These are phyloP conservation scores for Crassisporium funariophilum DNA, from an alignment of 768 basidiomycete genomes.

Conservation along the genomic window DNA sequence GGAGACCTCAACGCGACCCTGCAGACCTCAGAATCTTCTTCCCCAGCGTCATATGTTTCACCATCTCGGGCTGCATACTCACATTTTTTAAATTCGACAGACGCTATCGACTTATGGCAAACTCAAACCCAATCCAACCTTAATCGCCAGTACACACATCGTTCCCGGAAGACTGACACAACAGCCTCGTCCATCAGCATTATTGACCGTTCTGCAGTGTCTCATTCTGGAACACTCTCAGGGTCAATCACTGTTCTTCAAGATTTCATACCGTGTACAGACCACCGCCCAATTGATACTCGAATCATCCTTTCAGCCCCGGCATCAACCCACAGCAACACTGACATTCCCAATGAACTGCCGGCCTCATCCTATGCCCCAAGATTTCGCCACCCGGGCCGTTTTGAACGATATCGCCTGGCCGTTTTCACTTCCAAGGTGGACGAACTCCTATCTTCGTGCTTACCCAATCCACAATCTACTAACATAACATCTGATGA, in stretches of 20 bases:
- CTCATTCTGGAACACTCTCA: not conserved
- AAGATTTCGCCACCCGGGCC: not conserved
- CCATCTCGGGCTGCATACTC: not conserved
- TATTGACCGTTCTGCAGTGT: not conserved
- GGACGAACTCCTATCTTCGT: too few relatives aligned
- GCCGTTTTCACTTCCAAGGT: not conserved
- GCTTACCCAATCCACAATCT: not conserved
- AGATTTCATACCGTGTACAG: not conserved
- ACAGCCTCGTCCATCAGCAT: not conserved
- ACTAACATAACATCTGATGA: conserved; percentile 1
- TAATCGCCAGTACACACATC: too few relatives aligned
- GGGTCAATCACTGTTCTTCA: not conserved
- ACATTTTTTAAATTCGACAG: conserved; percentile 3
- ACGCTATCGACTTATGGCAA: conserved; percentile 4
- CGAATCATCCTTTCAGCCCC: too few relatives aligned
- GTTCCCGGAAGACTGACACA: too few relatives aligned
- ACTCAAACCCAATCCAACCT: too few relatives aligned
- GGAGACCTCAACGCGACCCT: conserved; percentile 21
- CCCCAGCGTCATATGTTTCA: too few relatives aligned
- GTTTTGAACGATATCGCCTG: not conserved
- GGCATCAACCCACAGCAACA: too few relatives aligned
- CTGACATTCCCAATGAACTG: not conserved
- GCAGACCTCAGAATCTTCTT: conserved; percentile 7
- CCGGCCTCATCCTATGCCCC: conserved; percentile 1
- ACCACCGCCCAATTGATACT: not conserved